Evolutionary conservation across 345 rosid species (phyloP).

Genomic region (Acer saccharum): DNA sequence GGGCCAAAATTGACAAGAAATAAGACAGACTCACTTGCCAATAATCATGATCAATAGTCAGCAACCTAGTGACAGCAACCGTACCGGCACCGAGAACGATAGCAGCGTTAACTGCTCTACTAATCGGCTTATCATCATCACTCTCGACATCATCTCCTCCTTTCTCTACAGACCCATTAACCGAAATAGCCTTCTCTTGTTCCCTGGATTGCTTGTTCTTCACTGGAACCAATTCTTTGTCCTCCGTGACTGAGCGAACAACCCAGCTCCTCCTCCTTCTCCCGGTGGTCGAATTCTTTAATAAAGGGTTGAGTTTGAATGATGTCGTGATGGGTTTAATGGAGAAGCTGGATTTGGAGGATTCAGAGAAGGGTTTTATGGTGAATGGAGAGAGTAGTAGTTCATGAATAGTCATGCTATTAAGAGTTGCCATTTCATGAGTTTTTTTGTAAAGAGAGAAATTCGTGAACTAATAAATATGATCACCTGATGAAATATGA

Average conservation of each 20-base stretch:
- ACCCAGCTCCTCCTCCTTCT: slow-evolving; percentile 42
- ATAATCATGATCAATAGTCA: slow-evolving; percentile 84
- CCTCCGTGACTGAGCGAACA: slow-evolving; percentile 52
- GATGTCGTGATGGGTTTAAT: neutral
- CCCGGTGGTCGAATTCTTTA: slow-evolving; percentile 17
- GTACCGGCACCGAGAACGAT: slow-evolving; percentile 86
- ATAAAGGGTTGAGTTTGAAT: slow-evolving; percentile 8
- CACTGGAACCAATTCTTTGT: slow-evolving; percentile 46
- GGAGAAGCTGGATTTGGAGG: slow-evolving; percentile 14
- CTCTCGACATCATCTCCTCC: slow-evolving; percentile 24
- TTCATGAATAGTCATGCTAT: slow-evolving; percentile 20
- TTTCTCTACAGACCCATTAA: slow-evolving; percentile 28
- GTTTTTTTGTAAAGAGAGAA: no score
- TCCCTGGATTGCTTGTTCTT: slow-evolving; percentile 24
- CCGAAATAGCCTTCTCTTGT: slow-evolving; percentile 16
- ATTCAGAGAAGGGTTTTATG: slow-evolving; percentile 18
- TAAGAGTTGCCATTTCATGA: slow-evolving; percentile 40
- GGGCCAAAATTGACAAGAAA: neutral
- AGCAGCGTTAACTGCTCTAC: slow-evolving; percentile 69
- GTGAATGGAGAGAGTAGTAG: slow-evolving; percentile 3
- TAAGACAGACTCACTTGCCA: slow-evolving; percentile 79
- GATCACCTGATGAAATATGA: no score
- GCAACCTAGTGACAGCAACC: slow-evolving; percentile 69
- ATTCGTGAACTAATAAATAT: no score
- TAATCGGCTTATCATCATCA: slow-evolving; percentile 40